Conservation (phyloP, 768 basidiomycete genomes). For the Suillus luteus region DNA sequence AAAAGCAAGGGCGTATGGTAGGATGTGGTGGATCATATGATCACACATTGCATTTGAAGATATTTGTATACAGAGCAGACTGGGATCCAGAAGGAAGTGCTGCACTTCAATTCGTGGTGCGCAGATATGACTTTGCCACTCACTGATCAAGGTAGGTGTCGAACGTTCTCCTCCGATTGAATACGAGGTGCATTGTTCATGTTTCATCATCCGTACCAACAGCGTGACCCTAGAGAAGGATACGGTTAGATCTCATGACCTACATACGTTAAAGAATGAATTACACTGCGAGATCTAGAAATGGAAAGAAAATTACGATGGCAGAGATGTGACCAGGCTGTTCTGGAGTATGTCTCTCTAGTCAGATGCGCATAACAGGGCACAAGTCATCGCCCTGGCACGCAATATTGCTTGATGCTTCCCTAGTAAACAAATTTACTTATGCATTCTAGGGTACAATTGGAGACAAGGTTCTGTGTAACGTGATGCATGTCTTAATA, state of each 20-base stretch:
- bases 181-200: background rate
- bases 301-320: too few relatives aligned
- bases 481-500: too few relatives aligned
- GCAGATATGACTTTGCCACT: background rate
- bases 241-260: too few relatives aligned
- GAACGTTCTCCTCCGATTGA: background rate
- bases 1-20: slow-evolving; percentile 20
- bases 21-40: background rate
- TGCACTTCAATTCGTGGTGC: background rate
- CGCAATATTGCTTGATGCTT: slow-evolving; percentile 64
- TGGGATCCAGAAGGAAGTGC: too few relatives aligned
- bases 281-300: too few relatives aligned
- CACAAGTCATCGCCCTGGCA: background rate
- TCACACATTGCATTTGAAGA: background rate
- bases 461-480: too few relatives aligned
- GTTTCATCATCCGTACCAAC: too few relatives aligned
- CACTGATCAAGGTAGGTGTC: background rate
- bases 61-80: slow-evolving; percentile 26
- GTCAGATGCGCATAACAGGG: background rate
- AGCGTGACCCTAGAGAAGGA: too few relatives aligned
- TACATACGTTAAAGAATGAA: too few relatives aligned
- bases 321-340: too few relatives aligned
- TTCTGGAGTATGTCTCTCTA: background rate
- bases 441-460: too few relatives aligned
- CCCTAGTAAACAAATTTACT: too few relatives aligned